These are phyloP conservation scores for Russula dissimulans DNA, from an alignment of 768 basidiomycete species.

Conservation along the genomic window DNA sequence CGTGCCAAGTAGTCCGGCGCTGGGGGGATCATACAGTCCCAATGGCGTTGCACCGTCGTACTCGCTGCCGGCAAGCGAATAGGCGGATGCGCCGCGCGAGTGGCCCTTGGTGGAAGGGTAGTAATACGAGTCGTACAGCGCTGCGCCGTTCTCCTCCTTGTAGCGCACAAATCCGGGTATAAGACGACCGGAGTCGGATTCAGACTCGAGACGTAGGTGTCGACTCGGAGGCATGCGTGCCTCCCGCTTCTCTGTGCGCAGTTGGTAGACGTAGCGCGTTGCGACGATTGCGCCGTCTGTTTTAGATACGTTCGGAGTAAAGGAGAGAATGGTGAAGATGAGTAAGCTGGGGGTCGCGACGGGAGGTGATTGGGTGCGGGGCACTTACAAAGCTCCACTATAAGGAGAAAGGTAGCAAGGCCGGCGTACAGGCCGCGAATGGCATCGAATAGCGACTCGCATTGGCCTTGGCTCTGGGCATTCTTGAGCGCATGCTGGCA, in stretches of 20 bases:
- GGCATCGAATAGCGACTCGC: constrained; percentile 34
- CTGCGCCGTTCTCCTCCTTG: constrained; percentile 3
- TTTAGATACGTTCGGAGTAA: background rate
- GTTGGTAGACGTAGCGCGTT: constrained; percentile 20
- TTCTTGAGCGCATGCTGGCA: constrained; percentile 40
- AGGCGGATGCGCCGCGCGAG: background rate
- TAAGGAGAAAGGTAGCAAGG: constrained; percentile 36
- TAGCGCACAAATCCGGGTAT: constrained; percentile 16
- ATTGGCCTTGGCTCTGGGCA: constrained; percentile 35
- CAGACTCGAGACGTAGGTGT: background rate
- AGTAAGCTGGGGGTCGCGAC: background rate
- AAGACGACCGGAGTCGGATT: background rate
- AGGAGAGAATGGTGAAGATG: background rate
- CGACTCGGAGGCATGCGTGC: constrained; percentile 15
- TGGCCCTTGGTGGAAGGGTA: background rate
- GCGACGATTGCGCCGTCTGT: constrained; percentile 19
- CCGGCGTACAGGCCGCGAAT: constrained; percentile 39
- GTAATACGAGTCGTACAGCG: constrained; percentile 12
- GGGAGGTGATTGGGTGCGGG: background rate
- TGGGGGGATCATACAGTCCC: background rate
- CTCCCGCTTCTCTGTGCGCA: constrained; percentile 17
- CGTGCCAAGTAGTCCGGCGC: background rate
- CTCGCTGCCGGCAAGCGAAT: background rate
- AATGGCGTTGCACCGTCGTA: background rate
- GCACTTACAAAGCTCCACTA: constrained; percentile 51